A percentile compares a stretch with the other conserved stretches of the same genome.
Evolutionary conservation across 495 filamentous ascomycete species (phyloP).

Genomic region (Tuber magnatum): DNA sequence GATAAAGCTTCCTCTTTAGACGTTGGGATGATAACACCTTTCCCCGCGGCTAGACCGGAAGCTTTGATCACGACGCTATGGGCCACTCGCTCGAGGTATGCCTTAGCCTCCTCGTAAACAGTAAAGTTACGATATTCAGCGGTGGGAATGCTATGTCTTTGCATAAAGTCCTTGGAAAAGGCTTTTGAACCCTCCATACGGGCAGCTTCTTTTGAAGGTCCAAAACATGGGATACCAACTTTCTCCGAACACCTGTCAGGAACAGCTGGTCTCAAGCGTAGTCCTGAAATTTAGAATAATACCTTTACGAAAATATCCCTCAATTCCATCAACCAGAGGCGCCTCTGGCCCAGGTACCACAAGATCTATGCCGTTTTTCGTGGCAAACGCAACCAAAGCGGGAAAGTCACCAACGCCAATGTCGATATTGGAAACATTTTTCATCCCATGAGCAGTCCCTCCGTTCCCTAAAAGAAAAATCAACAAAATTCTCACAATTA

Average conservation of each 20-base stretch:
- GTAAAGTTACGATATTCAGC: conserved; percentile 83
- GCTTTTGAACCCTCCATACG: conserved; percentile 93
- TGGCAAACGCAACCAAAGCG: conserved; percentile 65
- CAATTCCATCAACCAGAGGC: conserved; percentile 86
- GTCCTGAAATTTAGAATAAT: conserved; percentile 5
- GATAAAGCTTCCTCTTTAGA: conserved; percentile 72
- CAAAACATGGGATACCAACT: conserved; percentile 75
- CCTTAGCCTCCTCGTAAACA: conserved; percentile 65
- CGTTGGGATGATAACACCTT: conserved; percentile 81
- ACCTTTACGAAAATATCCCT: conserved; percentile 68
- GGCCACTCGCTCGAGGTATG: conserved; percentile 65
- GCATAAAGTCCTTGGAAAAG: conserved; percentile 98
- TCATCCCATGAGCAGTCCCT: conserved; percentile 66
- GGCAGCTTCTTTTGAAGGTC: conserved; percentile 77
- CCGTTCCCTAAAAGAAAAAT: conserved; percentile 62
- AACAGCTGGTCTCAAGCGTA: not conserved
- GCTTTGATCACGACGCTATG: conserved; percentile 88
- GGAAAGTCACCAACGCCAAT: conserved; percentile 70
- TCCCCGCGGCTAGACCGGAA: conserved; percentile 75
- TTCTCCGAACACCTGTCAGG: conserved; percentile 8
- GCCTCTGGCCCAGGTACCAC: conserved; percentile 88
- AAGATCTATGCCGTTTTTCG: conserved; percentile 66
- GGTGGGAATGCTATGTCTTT: conserved; percentile 79
- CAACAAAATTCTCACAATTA: conserved; percentile 12
- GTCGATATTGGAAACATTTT: conserved; percentile 61